phyloP scores from a whole-genome alignment of 352 stramenopile species.

The Thraustotheca clavata region DNA sequence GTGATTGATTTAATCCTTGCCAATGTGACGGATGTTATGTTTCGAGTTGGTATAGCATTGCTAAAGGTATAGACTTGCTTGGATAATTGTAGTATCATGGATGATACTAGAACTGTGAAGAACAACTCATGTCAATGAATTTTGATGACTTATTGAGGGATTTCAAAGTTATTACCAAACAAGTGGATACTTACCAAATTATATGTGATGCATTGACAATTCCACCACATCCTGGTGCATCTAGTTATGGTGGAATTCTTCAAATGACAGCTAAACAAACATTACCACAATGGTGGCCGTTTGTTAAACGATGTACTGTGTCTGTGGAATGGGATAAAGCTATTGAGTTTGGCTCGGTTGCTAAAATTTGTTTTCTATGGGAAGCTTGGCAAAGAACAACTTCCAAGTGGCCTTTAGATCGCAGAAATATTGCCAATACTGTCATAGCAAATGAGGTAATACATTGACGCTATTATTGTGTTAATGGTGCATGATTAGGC shows the following conservation, averaged over 20 bases:
- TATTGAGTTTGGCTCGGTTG: conserved; percentile 34
- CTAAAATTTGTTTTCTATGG: conserved; percentile 35
- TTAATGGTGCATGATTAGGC: conserved; percentile 25
- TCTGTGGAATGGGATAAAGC: conserved; percentile 39
- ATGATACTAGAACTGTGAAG: conserved; percentile 36
- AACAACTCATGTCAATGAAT: conserved; percentile 75
- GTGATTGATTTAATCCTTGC: conserved; percentile 84
- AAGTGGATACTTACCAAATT: conserved; percentile 71
- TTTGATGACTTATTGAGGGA: conserved; percentile 78
- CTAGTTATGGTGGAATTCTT: background rate
- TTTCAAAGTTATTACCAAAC: conserved; percentile 66
- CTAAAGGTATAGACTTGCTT: conserved; percentile 35
- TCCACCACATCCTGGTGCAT: conserved; percentile 31
- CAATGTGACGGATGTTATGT: conserved; percentile 68
- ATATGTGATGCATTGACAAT: conserved; percentile 53
- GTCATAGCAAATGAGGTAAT: conserved; percentile 56
- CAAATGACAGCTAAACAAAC: conserved; percentile 23
- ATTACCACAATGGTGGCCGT: conserved; percentile 54
- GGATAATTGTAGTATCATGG: background rate
- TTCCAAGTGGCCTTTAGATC: conserved; percentile 17
- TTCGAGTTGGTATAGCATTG: conserved; percentile 67
- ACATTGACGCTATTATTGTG: background rate
- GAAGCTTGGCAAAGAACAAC: conserved; percentile 33
- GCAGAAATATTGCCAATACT: conserved; percentile 7
- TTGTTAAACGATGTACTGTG: conserved; percentile 35